Base-by-base conservation (phyloP, 768 basidiomycete genomes). In the Nidula microcarpa region DNA sequence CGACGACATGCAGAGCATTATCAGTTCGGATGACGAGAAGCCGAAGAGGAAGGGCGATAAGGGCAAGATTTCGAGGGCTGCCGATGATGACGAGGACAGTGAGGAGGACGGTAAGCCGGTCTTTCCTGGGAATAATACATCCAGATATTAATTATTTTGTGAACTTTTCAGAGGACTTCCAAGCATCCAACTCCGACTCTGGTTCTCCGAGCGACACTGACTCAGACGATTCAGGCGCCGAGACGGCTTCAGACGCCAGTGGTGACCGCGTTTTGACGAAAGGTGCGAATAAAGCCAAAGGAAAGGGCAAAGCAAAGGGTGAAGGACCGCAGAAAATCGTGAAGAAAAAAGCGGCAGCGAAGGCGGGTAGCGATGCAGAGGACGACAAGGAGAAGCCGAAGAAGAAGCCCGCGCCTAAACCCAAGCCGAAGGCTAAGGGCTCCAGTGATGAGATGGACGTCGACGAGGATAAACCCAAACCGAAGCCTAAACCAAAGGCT, bases 141-240 rank as follows among this genome's bases (percentile, higher is more conserved):
- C 36, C 17, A 30, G 11, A 18, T 41, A 16, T 53, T 48, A 4
- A 7, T 32, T 33, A 34, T 35, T 39, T 23, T n/a, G 23, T 30
- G 23, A 30, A 30, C 6, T 51, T 55, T 60, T 54, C 66, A 89
- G 96, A 95, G 68, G 94, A 97, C 70, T 98, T 98, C 81, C 71
- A 86, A 55, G 94, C 86, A 6, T 92, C 89, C 6, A 86, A 74
- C 1, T 90, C 89, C 0, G 94, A 97, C 62, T 77, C 75, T 44
- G 94, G 95, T n/a, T 97, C 95, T 4, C 91, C 95, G 0, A 87
- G 84, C 37, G 88, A 82, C 13, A 78, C 73, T 35, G 91, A 89
- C 49, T 82, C 82, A 1, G 84, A 81, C 69, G 74, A 63, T 5
- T 89, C 85, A 33, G 87, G 84, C 3, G 89, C 85, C 1, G 79